Evolutionary conservation across 805 yeast genomes (phyloP), one percentile per base, ranked within the genome.

Genomic region (Grigorovia jiainica): DNA sequence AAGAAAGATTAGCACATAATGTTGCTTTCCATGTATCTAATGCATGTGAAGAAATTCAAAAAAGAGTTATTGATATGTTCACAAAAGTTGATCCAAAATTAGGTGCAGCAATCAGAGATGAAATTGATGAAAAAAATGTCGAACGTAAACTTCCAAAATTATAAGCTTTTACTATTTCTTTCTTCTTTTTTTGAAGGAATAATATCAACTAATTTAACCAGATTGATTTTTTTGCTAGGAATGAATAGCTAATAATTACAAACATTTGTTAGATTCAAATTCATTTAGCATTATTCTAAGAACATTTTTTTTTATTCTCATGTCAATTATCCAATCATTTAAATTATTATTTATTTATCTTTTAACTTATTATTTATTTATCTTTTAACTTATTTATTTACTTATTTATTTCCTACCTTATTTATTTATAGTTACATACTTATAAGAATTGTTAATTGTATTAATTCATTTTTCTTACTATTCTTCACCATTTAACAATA

Each of bases 1-100:
- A 87, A 68, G 75, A 72, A 55, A 76, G 86, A 53, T 71, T 90
- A 58, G 84, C 89, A 38, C 85, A 82, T 64, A 90, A 90, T 63
- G 72, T 90, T 48, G 81, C 95, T 17, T 79, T 68, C 32, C 96
- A 89, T 61, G 82, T 71, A 15, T 50, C 61, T 15, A 74, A 61
- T 50, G 96, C 97, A 25, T 73, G 76, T 50, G 79, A 83, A 38
- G 73, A 72, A 39, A 77, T 87, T 51, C 95, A 83, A 70, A 86
- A 85, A 59, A 68, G 80, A 47, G 94, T 85, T 24, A 72, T 80
- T 55, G 85, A 75, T 47, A 76, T 80, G 76, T 90, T 87, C 60
- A 58, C 72, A 43, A 79, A 79, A 64, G 94, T 87, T 41, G 74
- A 78, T 57, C 72, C 75, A 36, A 76, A 73, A 41, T 72, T 90